These are phyloP conservation scores for Beta vulgaris DNA, from an alignment of 148 eudicot species.

Conservation along the genomic window DNA sequence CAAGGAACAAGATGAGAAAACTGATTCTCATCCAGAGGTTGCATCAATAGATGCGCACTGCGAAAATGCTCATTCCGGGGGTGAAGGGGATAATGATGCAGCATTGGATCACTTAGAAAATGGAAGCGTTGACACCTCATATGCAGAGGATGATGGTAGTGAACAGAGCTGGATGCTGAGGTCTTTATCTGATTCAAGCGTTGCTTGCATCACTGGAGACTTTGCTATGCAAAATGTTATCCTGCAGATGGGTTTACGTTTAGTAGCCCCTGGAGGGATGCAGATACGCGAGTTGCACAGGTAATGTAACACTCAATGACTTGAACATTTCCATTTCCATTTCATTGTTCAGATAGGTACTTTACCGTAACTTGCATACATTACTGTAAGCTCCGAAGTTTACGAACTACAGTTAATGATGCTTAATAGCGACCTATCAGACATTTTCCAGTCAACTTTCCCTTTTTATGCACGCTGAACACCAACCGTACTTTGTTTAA, in stretches of 20 bases:
- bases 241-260: constrained; percentile 88
- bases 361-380: too few relatives aligned
- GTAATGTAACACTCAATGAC: constrained; percentile 27
- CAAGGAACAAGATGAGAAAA: constrained; percentile 29
- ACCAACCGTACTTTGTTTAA: too few relatives aligned
- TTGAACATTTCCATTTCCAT: too few relatives aligned
- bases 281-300: constrained; percentile 96
- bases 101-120: constrained; percentile 44
- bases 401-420: too few relatives aligned
- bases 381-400: not conserved
- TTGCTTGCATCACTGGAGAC: constrained; percentile 89
- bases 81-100: constrained; percentile 33
- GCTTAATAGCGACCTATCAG: not conserved
- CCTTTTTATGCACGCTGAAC: not conserved
- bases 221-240: constrained; percentile 99
- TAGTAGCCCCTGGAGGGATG: constrained; percentile 98
- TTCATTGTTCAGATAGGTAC: too few relatives aligned
- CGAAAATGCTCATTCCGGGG: constrained; percentile 13
- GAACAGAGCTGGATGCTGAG: constrained; percentile 92
- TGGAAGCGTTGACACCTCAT: constrained; percentile 53
- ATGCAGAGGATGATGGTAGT: constrained; percentile 65
- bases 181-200: constrained; percentile 83
- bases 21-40: constrained; percentile 18
- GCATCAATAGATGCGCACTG: constrained; percentile 1
- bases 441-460: not conserved